Conservation (phyloP, 768 basidiomycete genomes). For the Suillus ampliporus region DNA sequence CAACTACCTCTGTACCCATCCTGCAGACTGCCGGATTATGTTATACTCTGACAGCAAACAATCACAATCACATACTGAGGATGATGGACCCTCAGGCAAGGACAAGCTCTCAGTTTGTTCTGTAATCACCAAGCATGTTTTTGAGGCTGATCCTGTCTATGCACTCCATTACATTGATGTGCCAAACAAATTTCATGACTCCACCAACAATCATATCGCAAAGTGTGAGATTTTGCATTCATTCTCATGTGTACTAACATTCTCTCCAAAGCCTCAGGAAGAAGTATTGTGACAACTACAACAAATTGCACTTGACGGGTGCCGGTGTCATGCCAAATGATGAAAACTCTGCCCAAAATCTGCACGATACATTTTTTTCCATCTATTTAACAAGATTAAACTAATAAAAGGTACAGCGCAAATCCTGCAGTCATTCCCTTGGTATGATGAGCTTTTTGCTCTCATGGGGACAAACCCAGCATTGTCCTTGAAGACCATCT, state of each 20-base stretch:
- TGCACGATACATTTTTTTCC: too few species aligned
- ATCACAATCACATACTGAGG: background rate
- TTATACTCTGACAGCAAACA: slow-evolving; percentile 9
- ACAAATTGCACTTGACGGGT: too few species aligned
- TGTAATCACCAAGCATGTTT: slow-evolving; percentile 6
- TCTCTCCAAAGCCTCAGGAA: too few species aligned
- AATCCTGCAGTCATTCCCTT: slow-evolving; percentile 21
- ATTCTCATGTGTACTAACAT: too few species aligned
- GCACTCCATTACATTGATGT: background rate
- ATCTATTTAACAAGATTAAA: too few species aligned
- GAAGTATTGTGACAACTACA: too few species aligned
- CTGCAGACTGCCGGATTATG: slow-evolving; percentile 5
- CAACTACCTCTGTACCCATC: background rate
- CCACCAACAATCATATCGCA: too few species aligned
- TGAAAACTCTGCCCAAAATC: too few species aligned
- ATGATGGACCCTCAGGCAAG: slow-evolving; percentile 14
- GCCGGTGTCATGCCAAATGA: too few species aligned
- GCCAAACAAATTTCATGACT: too few species aligned
- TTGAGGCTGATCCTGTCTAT: slow-evolving; percentile 9
- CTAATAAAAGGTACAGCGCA: too few species aligned
- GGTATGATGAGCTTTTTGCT: slow-evolving; percentile 29
- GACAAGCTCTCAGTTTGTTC: slow-evolving; percentile 11
- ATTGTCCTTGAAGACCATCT: slow-evolving; percentile 22
- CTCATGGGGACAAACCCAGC: slow-evolving; percentile 28
- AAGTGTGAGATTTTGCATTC: too few species aligned